phyloP scores from a whole-genome alignment of 768 basidiomycete species.

The Leccinum sublutescens region DNA sequence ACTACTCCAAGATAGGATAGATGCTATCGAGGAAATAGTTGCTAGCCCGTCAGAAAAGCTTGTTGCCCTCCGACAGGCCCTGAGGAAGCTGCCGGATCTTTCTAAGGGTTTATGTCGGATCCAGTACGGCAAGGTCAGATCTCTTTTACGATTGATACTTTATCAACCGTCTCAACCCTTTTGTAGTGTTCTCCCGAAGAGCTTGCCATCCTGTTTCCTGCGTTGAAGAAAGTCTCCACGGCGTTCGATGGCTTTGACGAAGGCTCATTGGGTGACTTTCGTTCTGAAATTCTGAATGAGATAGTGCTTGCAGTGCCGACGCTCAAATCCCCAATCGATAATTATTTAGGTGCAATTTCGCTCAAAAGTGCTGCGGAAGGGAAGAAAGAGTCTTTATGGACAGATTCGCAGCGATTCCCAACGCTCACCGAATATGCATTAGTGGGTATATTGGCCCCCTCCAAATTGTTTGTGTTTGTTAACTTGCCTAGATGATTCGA shows the following conservation, averaged over 20 bases:
- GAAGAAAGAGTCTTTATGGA: conserved; percentile 71
- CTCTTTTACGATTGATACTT: background rate
- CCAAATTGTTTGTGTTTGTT: background rate
- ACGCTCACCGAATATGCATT: conserved; percentile 55
- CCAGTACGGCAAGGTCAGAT: conserved; percentile 81
- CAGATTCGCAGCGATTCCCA: conserved; percentile 48
- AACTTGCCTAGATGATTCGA: conserved; percentile 53
- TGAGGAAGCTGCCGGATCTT: conserved; percentile 82
- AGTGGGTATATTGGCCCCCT: conserved; percentile 41
- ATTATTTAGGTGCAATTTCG: conserved; percentile 55
- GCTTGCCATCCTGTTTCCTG: conserved; percentile 68
- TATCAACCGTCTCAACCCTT: background rate
- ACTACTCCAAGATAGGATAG: conserved; percentile 68
- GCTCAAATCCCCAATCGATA: conserved; percentile 51
- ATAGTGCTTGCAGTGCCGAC: conserved; percentile 69
- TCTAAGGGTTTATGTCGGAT: conserved; percentile 83
- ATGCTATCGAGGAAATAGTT: conserved; percentile 84
- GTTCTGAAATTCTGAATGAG: conserved; percentile 64
- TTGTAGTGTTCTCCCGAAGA: conserved; percentile 80
- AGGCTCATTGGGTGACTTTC: conserved; percentile 53
- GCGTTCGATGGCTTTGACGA: conserved; percentile 53
- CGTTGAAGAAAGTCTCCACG: conserved; percentile 67
- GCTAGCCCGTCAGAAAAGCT: conserved; percentile 59
- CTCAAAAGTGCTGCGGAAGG: conserved; percentile 64
- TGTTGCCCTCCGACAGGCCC: conserved; percentile 61